Evolutionary conservation across 495 filamentous ascomycete species (phyloP), one percentile per base, ranked within the genome.

Genomic region (Hypomontagnella submonticulosa): DNA sequence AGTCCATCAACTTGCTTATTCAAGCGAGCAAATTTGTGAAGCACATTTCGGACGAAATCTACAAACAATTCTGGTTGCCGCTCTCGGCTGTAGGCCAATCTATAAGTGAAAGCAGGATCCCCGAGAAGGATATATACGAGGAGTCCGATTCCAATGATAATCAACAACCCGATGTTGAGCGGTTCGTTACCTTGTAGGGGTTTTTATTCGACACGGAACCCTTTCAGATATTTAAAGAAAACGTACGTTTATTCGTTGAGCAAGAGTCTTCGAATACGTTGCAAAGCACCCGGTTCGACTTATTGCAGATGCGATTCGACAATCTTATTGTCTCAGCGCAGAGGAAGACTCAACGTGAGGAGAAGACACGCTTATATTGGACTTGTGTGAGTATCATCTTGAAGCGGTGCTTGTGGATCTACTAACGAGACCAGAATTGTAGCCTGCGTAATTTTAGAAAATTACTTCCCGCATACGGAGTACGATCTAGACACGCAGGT

Each of bases 21-120:
- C 23, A 19, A 34, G 55, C 44, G 0, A 41, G 55, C 10, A 33
- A 33, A 49, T 58, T 40, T 6, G 55, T 50, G 16, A 49, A 50
- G 5, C n/a, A 49, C 12, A 13, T 58, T n/a, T 33, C 44, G 23
- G 23, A 19, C 19, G 11, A 19, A 34, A 58, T 27, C 23, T 27
- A 27, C 23, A 50, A 58, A 16, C 11, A 33, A 18, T 49, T 58
- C 7, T 58, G 55, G 55, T 3, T 47, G 11, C 32, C 42, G 3
- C 18, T 48, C 5, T 27, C 1, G 1, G 19, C 20, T 2, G n/a
- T 44, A 1, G 13, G 18, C 1, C 55, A 49, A 33, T 10, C 19
- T 13, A 8, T 15, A 4, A 19, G 3, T 18, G 44, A 42, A 13
- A 38, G 5, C 8, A 15, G 19, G 16, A 34, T 6, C 1, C 4